Evolutionary conservation across 208 protist species (phyloP), one percentile per base, ranked within the genome.

Genomic region (Endotrypanum monterogeii): DNA sequence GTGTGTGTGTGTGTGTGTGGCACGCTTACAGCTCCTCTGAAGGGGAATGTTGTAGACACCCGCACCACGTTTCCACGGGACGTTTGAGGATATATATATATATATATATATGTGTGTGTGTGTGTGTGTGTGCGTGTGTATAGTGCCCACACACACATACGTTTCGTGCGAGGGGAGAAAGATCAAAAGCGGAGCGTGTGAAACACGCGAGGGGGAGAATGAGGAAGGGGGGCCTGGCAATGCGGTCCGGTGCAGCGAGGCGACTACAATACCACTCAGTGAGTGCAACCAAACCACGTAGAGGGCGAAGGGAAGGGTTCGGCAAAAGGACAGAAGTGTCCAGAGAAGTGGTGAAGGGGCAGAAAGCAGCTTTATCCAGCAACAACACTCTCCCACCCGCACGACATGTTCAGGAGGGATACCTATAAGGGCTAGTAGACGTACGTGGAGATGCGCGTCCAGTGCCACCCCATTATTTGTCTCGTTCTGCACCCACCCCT

Each of bases 1-100:
- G 30, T 11, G 52, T 79, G 32, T 79, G 68, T 68, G 63, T 55
- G 56, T 56, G 63, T 52, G 6, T 69, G 41, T 32, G 46, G 46
- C 20, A 46, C 52, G 28, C 69, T 50, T 28, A 63, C 39, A 23
- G 35, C 30, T 63, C 58, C 35, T 25, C 32, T 48, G 5, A 48
- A 11, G 8, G 0, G 5, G 32, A 32, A 25, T 35, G 2, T n/a
- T n/a, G n/a, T n/a, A n/a, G n/a, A n/a, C n/a, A n/a, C n/a, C n/a
- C n/a, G n/a, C n/a, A n/a, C n/a, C n/a, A n/a, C n/a, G n/a, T n/a
- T n/a, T n/a, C n/a, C n/a, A n/a, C n/a, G n/a, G n/a, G n/a, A n/a
- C n/a, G n/a, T n/a, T n/a, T n/a, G n/a, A n/a, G n/a, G n/a, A n/a
- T n/a, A n/a, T n/a, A n/a, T n/a, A n/a, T n/a, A n/a, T n/a, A n/a